Conservation (phyloP, 2,329 filamentous ascomycete genomes). For the Pleomassaria siparia region DNA sequence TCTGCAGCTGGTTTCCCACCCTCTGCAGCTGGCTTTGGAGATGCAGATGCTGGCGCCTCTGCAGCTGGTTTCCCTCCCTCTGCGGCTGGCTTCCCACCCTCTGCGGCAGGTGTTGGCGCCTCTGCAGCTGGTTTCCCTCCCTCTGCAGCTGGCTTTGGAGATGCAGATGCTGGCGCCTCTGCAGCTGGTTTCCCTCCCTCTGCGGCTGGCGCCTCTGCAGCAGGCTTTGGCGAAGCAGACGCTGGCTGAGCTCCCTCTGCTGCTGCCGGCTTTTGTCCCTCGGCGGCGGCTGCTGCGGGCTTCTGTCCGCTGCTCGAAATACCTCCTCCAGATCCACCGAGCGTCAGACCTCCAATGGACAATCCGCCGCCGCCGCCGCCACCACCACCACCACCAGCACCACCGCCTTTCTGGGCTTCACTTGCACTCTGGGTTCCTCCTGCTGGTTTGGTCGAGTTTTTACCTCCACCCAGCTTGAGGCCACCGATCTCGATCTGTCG, state of each 20-base stretch:
- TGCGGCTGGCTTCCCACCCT: neutral
- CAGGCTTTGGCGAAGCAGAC: neutral
- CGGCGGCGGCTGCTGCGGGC: constrained; percentile 3
- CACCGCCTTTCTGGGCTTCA: constrained; percentile 10
- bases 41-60: neutral
- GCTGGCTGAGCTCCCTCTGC: constrained; percentile 10
- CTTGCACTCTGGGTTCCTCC: neutral
- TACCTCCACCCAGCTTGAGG: constrained; percentile 12
- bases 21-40: neutral
- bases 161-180: neutral
- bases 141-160: neutral
- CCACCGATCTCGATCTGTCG: constrained; percentile 22
- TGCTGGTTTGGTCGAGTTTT: constrained; percentile 2
- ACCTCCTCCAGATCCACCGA: constrained; percentile 32
- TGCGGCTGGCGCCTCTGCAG: neutral
- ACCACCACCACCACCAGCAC: constrained; percentile 19
- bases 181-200: neutral
- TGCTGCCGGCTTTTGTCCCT: constrained; percentile 1
- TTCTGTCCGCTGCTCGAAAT: constrained; percentile 13
- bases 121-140: constrained; percentile 5
- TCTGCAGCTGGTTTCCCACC: too few relatives aligned
- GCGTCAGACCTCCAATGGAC: constrained; percentile 32
- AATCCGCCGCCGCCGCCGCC: constrained; percentile 19
- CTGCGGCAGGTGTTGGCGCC: constrained; percentile 8
- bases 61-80: neutral